Evolutionary conservation across 2,329 filamentous ascomycete species (phyloP), one percentile per base, ranked within the genome.

Genomic region (Penicillium italicum): DNA sequence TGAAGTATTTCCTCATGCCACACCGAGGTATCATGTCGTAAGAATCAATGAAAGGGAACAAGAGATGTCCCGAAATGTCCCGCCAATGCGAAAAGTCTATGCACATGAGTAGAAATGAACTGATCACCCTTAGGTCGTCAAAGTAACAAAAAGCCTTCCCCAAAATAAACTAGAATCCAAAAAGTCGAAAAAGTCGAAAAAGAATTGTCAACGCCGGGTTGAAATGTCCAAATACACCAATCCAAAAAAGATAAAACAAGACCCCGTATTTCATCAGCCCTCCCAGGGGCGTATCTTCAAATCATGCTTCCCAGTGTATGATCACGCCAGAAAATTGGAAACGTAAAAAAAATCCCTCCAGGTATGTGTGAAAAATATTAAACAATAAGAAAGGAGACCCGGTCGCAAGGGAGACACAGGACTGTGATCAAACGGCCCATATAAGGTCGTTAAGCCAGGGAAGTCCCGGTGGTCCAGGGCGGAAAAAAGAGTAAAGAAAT

Each of bases 11-110:
- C 46, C 48, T 61, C 34, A 28, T 50, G 20, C 46, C 46, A 49
- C 46, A 26, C 37, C 28, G 48, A 59, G 63, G 62, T 65, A 65
- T 65, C 62, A 62, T 65, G 61, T 64, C 60, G 48, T 61, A 57
- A 62, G 60, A 50, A 44, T 42, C 56, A 50, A 56, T 18, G 18
- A 44, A 58, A 52, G 44, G 33, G 37, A 52, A 55, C 50, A 52
- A 58, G 11, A 22, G n/a, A 22, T 18, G 41, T 37, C 54, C 47
- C 33, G 43, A 18, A 34, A 59, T 47, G 18, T 50, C 40, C 53
- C 40, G 46, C 61, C 51, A 56, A 55, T 62, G 60, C 62, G 60
- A 50, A 62, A 51, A 59, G 56, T 47, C 45, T 50, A 53, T 53
- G 44, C 49, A 57, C 46, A 54, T 31, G 14, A 46, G 31, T 24